Evolutionary conservation across 2,329 filamentous ascomycete genomes (phyloP).

Genomic region (Sporothrix schenckii): DNA sequence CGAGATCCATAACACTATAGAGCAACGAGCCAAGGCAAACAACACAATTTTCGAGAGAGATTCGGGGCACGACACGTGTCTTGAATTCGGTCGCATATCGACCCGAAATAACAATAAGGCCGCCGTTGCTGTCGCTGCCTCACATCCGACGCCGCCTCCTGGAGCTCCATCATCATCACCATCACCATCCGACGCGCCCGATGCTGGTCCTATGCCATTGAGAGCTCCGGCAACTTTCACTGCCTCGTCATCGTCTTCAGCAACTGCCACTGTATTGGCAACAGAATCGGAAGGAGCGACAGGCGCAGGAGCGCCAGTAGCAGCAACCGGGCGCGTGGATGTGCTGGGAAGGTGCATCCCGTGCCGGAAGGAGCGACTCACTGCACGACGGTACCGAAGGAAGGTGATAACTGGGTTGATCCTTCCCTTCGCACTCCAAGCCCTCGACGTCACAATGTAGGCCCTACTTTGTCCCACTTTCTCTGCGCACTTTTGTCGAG

Average conservation of each 20-base stretch:
- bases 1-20: conserved; percentile 15
- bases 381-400: conserved; percentile 53
- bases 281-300: not conserved
- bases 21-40: not conserved
- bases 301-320: too few species aligned
- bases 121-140: not conserved
- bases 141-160: not conserved
- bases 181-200: not conserved
- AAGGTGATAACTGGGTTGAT: conserved; percentile 62
- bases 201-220: not conserved
- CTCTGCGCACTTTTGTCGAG: not conserved
- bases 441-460: conserved; percentile 64
- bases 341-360: conserved; percentile 16
- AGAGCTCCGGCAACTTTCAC: not conserved
- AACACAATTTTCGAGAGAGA: not conserved
- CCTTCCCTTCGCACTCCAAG: conserved; percentile 63
- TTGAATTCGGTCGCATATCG: conserved; percentile 15
- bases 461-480: not conserved
- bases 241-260: not conserved
- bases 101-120: not conserved
- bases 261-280: not conserved
- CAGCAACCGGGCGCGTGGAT: not conserved
- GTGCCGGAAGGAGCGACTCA: conserved; percentile 42
- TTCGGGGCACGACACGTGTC: not conserved
- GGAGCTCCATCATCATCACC: not conserved